Conservation (phyloP, 2,329 filamentous ascomycete species). For the Zymoseptoria ardabiliae region DNA sequence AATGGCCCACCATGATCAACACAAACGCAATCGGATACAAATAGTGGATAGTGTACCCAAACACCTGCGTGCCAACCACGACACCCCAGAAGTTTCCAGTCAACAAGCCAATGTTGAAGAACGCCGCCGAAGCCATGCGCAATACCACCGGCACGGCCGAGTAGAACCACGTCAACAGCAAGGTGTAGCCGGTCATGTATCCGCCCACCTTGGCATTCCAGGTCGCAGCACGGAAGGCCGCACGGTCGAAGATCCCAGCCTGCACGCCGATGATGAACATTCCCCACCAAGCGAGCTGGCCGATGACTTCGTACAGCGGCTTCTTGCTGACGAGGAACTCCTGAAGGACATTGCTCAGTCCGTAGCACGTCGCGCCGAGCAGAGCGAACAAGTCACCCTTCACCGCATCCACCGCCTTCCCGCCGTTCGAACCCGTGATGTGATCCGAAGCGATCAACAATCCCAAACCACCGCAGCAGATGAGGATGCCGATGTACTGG, state of each 20-base stretch:
- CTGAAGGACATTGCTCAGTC: conserved; percentile 82
- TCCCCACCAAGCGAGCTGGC: conserved; percentile 81
- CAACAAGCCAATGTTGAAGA: conserved; percentile 91
- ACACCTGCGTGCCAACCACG: conserved; percentile 82
- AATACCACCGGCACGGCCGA: conserved; percentile 77
- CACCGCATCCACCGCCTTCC: conserved; percentile 60
- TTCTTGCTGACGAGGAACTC: conserved; percentile 86
- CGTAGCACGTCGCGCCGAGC: conserved; percentile 83
- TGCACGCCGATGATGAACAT: conserved; percentile 87
- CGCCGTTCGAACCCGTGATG: conserved; percentile 66
- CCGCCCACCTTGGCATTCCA: conserved; percentile 55
- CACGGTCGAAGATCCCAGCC: conserved; percentile 83
- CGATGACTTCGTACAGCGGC: conserved; percentile 87
- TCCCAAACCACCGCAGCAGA: conserved; percentile 87
- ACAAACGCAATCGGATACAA: conserved; percentile 96
- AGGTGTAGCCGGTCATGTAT: conserved; percentile 83
- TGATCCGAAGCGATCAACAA: conserved; percentile 82
- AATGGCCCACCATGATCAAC: conserved; percentile 76
- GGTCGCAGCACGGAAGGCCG: conserved; percentile 49
- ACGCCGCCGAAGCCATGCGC: conserved; percentile 82
- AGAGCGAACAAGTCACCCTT: conserved; percentile 93
- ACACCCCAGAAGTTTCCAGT: conserved; percentile 97
- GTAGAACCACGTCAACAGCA: conserved; percentile 80
- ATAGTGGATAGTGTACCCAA: conserved; percentile 72
- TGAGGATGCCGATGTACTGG: conserved; percentile 77